Conservation (phyloP, 345 rosid genomes). For the Pseudoturritis turrita region DNA sequence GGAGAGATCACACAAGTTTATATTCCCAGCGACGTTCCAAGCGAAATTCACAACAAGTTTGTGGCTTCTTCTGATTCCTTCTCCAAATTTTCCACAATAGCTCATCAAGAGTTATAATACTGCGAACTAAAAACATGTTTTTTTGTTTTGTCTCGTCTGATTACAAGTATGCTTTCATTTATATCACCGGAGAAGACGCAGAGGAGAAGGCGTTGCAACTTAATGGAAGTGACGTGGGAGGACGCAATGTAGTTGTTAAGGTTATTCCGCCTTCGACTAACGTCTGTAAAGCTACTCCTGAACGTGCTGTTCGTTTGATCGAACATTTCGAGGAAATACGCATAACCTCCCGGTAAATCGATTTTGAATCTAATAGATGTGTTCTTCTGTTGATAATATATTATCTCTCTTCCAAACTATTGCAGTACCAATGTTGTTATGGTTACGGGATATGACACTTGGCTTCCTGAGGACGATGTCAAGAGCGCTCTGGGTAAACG, state of each 20-base stretch:
- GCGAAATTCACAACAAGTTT: not conserved
- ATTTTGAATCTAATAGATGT: not conserved
- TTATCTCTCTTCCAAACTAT: not conserved
- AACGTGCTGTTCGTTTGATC: too few relatives aligned
- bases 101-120: not conserved
- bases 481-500: not conserved
- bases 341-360: too few relatives aligned
- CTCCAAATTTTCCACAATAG: too few relatives aligned
- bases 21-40: not conserved
- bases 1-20: not conserved
- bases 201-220: not conserved
- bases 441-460: not conserved
- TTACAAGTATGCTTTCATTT: not conserved
- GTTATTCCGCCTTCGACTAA: not conserved
- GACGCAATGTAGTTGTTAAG: not conserved
- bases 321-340: too few relatives aligned
- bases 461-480: not conserved
- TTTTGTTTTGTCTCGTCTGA: not conserved
- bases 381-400: not conserved
- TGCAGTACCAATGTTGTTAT: not conserved
- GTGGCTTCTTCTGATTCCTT: not conserved
- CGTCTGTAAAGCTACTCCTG: too few relatives aligned
- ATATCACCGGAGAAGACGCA: not conserved
- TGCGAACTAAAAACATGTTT: not conserved
- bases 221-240: not conserved